Base-by-base conservation (phyloP, 352 stramenopile genomes). In the Stephanocyclus meneghinianus region DNA sequence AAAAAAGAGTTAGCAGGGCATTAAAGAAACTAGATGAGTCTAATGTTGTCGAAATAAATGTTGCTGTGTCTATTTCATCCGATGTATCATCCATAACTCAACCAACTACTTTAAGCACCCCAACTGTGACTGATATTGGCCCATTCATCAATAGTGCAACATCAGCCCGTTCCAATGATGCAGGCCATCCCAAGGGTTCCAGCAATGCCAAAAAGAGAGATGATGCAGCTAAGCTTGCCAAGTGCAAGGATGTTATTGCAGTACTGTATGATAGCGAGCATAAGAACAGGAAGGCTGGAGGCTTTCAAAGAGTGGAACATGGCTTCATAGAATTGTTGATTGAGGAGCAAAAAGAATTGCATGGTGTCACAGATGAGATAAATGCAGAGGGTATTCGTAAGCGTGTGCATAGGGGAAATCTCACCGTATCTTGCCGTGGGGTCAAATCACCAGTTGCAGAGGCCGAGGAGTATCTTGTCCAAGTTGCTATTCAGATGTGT, bases 311-410 rank as follows among this genome's bases (percentile, higher is more conserved):
- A 30, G 57, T 65, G 5, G 13, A 65, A n/a, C 50, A 65, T 16
- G 57, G 57, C 32, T 65, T 65, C 32, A 7, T 65, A 65, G 30
- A 65, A 2, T 11, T 10, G 2, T 30, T 65, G 57, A 65, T 65
- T 13, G 0, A 51, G 2, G 37, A 48, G 30, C 2, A 32, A 13
- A 65, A 48, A 16, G 15, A 26, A 11, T 8, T 9, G 6, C 2
- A 51, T 30, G 57, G 57, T 32, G 57, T 65, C 2, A 26, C 1
- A 30, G 30, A 9, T 13, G 7, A 9, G 13, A 65, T 65, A 21
- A 30, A 2, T 30, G 13, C 57, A 32, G 32, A 65, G 32, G 50
- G 32, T 9, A 51, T 65, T 32, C 2, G 57, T 4, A n/a, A 10
- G 18, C 10, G 32, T 32, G 15, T 65, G 7, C 11, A 65, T 29